Percentiles rank a stretch among this genome's conserved stretches.
Conservation (phyloP, 352 stramenopile genomes). For the Sclerospora graminicola region DNA sequence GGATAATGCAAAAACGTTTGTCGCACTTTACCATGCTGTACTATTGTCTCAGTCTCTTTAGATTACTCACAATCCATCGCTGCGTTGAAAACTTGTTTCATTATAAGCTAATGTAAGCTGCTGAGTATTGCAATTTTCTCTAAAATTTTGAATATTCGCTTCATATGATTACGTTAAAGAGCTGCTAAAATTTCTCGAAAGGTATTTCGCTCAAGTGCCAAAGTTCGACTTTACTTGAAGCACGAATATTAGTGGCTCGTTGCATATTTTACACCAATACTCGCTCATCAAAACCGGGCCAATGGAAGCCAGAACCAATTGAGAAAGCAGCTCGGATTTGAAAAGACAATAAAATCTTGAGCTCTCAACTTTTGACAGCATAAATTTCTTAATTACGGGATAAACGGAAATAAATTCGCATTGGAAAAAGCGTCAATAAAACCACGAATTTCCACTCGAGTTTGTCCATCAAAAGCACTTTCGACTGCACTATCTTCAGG, state of each 20-base stretch:
- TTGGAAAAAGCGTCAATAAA: conserved; percentile 71
- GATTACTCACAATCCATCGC: conserved; percentile 82
- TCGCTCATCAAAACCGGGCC: conserved; percentile 90
- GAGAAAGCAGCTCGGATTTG: conserved; percentile 30
- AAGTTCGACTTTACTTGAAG: conserved; percentile 43
- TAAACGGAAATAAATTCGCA: conserved; percentile 27
- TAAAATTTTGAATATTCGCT: conserved; percentile 57
- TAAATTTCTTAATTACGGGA: conserved; percentile 74
- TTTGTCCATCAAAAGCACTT: conserved; percentile 65
- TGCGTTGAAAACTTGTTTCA: conserved; percentile 55
- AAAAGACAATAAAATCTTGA: conserved; percentile 69
- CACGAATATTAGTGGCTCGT: conserved; percentile 87
- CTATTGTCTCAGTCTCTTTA: conserved; percentile 37
- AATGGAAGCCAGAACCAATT: conserved; percentile 60
- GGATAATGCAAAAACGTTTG: conserved; percentile 78
- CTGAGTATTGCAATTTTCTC: too few species aligned
- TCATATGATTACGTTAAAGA: conserved; percentile 50
- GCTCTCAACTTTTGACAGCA: conserved; percentile 41
- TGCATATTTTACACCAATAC: conserved; percentile 95
- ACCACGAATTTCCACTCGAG: conserved; percentile 39
- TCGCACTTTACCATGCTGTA: conserved; percentile 60
- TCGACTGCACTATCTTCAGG: conserved; percentile 55
- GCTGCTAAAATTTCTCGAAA: conserved; percentile 69
- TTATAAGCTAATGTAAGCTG: conserved; percentile 51
- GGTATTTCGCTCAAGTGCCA: conserved; percentile 62